phyloP scores from a whole-genome alignment of 140 eudicot species.

The Ambrosia hybrid region DNA sequence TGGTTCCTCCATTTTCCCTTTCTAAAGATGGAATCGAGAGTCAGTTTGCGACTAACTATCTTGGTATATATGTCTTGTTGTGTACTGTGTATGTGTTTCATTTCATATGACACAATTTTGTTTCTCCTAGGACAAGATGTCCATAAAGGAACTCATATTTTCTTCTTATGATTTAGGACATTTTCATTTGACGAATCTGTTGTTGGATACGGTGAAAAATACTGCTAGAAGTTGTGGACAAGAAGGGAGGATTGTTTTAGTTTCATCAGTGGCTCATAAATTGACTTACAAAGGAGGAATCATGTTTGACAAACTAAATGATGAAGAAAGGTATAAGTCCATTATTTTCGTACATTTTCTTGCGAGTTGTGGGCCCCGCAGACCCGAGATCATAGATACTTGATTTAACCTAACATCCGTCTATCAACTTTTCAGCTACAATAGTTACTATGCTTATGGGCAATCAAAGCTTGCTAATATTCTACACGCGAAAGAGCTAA shows the following conservation, averaged over 20 bases:
- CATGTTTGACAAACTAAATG: not conserved
- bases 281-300: not conserved
- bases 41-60: not conserved
- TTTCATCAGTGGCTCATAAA: not conserved
- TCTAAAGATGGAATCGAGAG: not conserved
- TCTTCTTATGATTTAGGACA: not conserved
- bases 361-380: too few species aligned
- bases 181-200: not conserved
- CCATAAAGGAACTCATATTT: not conserved
- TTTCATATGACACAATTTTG: not conserved
- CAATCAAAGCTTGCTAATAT: constrained; percentile 10
- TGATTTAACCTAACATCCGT: not conserved
- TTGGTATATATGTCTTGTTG: not conserved
- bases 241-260: not conserved
- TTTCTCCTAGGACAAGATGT: not conserved
- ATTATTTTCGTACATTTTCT: too few species aligned
- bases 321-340: too few species aligned
- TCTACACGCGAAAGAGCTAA: constrained; percentile 51
- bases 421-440: not conserved
- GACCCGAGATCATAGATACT: not conserved
- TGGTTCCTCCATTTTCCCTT: not conserved
- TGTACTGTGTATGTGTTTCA: not conserved
- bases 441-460: not conserved
- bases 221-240: not conserved
- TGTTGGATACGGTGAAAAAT: not conserved